Conservation (phyloP, 1,284 basidiomycete species). For the Lignosus rhinocerotis region DNA sequence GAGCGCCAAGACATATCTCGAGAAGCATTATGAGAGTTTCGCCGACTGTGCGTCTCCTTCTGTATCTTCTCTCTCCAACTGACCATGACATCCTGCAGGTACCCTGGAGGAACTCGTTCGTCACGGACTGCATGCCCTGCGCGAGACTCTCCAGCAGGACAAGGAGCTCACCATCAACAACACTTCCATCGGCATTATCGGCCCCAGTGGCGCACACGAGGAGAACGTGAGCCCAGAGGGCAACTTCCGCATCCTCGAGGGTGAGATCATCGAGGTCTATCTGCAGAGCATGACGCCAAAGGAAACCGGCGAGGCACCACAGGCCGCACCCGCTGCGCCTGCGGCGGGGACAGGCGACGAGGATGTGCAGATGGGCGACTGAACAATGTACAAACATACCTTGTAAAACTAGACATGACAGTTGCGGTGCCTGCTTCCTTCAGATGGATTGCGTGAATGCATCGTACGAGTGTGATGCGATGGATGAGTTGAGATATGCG, state of each 20-base stretch:
- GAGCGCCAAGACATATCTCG: slow-evolving; percentile 98
- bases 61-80: not conserved
- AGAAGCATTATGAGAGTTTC: slow-evolving; percentile 91
- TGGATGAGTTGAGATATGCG: slow-evolving; percentile 15
- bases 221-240: slow-evolving; percentile 48
- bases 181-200: slow-evolving; percentile 91
- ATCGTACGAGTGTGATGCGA: not conserved
- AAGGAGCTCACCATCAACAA: slow-evolving; percentile 91
- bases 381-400: slow-evolving; percentile 22
- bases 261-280: slow-evolving; percentile 70
- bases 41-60: slow-evolving; percentile 63
- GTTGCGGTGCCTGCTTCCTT: slow-evolving; percentile 16
- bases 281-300: slow-evolving; percentile 73
- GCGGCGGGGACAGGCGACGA: slow-evolving; percentile 49
- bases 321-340: slow-evolving; percentile 38
- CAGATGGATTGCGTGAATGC: not conserved
- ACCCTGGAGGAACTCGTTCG: slow-evolving; percentile 83
- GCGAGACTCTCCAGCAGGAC: slow-evolving; percentile 96
- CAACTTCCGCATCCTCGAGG: slow-evolving; percentile 80
- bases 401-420: slow-evolving; percentile 22
- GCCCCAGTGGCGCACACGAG: slow-evolving; percentile 65
- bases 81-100: slow-evolving; percentile 46
- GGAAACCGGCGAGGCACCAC: slow-evolving; percentile 41
- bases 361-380: slow-evolving; percentile 82
- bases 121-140: slow-evolving; percentile 90